phyloP scores from a whole-genome alignment of 2,329 filamentous ascomycete genomes.

The Coleophoma crateriformis region DNA sequence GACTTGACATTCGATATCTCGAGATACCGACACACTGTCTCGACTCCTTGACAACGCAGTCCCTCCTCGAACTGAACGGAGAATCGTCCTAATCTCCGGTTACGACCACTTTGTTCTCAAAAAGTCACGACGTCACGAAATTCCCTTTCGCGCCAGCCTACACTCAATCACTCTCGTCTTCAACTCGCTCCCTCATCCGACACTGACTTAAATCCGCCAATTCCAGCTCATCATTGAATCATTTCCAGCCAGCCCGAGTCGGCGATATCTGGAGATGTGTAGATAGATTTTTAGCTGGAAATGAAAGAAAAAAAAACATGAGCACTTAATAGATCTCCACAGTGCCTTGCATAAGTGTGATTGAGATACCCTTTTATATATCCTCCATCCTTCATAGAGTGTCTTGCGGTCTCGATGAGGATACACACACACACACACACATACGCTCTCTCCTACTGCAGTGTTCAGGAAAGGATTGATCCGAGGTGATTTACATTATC shows the following conservation, averaged over 20 bases:
- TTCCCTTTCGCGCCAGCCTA: slow-evolving; percentile 11
- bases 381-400: no score
- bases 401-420: no score
- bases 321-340: neutral
- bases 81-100: slow-evolving; percentile 32
- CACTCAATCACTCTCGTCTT: neutral
- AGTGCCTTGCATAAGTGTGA: neutral
- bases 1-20: slow-evolving; percentile 26
- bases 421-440: no score
- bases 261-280: neutral
- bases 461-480: no score
- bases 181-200: neutral
- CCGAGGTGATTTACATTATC: no score
- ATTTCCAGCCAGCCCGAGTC: neutral
- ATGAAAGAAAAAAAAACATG: neutral
- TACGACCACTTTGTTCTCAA: slow-evolving; percentile 26
- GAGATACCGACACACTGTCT: slow-evolving; percentile 29
- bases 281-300: neutral
- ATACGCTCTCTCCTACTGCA: no score
- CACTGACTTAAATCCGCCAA: neutral
- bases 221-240: neutral
- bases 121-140: slow-evolving; percentile 24
- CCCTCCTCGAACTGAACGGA: slow-evolving; percentile 26
- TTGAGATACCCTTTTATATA: neutral
- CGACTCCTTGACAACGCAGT: slow-evolving; percentile 26